A percentile compares a stretch with the other conserved stretches of the same genome.
phyloP scores from a whole-genome alignment of 1,284 basidiomycete species.

The Tilletiopsis washingtonensis region DNA sequence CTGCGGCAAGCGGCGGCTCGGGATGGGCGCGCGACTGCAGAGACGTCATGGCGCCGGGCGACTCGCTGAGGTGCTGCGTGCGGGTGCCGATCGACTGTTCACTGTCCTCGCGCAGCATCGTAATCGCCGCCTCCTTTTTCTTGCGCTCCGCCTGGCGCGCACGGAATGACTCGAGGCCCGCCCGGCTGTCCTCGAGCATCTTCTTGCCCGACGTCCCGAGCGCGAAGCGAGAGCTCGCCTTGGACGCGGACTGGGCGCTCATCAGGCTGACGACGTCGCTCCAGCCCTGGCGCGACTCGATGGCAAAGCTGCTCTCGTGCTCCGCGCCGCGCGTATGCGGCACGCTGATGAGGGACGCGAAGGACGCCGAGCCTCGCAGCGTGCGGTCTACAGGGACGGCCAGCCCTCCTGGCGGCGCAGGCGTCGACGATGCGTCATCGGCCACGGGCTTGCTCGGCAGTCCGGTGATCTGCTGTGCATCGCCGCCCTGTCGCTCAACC shows the following conservation, averaged over 20 bases:
- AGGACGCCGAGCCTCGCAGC: background rate
- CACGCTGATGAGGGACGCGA: conserved; percentile 1
- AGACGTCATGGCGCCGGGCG: background rate
- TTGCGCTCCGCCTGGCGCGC: background rate
- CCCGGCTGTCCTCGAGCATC: background rate
- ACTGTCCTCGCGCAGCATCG: background rate
- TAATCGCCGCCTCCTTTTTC: background rate
- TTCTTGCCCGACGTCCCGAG: too few relatives aligned
- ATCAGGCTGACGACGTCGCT: conserved; percentile 25
- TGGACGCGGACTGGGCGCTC: background rate
- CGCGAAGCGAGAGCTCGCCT: too few relatives aligned
- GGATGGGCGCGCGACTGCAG: conserved; percentile 10
- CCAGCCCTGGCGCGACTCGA: conserved; percentile 32
- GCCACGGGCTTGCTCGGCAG: too few relatives aligned
- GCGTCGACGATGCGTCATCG: too few relatives aligned
- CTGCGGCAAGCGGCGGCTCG: conserved; percentile 22
- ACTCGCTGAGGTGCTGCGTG: background rate
- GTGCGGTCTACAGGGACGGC: too few relatives aligned
- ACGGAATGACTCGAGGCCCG: background rate
- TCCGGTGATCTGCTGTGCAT: background rate
- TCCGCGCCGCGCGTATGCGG: background rate
- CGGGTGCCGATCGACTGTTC: too few relatives aligned
- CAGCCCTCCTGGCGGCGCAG: too few relatives aligned
- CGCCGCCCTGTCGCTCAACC: too few relatives aligned
- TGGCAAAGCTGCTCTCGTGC: conserved; percentile 3